Percentiles rank a stretch among this genome's conserved stretches.
Evolutionary conservation across 139 green algal species (phyloP).

Genomic region (Coelastrella sp.): DNA sequence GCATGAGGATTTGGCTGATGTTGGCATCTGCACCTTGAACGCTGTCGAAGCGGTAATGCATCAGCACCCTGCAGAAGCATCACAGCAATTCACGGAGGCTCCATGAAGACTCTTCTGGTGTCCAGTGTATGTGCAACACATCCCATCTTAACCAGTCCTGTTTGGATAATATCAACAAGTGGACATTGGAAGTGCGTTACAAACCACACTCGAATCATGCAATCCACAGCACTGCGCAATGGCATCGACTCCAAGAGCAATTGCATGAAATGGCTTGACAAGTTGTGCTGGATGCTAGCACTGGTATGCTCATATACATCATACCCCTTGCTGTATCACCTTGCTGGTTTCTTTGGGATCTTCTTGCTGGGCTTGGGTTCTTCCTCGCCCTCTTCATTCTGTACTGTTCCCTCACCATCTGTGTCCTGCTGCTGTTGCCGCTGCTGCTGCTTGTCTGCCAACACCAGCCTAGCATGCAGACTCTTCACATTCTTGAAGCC

Average conservation of each 20-base stretch:
- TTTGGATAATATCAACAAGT: too few relatives aligned
- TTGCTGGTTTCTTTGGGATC: neutral
- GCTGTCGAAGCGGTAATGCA: conserved; percentile 48
- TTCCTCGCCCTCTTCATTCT: conserved; percentile 9
- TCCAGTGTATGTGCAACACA: too few relatives aligned
- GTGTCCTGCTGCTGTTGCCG: neutral
- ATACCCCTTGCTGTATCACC: neutral
- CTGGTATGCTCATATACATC: too few relatives aligned
- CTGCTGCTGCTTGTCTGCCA: neutral
- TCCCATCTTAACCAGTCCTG: too few relatives aligned
- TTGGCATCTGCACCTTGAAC: conserved; percentile 46
- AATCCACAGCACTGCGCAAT: too few relatives aligned
- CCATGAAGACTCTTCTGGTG: too few relatives aligned
- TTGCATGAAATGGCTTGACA: too few relatives aligned
- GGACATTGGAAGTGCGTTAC: too few relatives aligned
- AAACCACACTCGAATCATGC: too few relatives aligned
- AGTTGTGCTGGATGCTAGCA: too few relatives aligned
- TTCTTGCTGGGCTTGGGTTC: conserved; percentile 9
- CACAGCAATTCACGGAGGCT: too few relatives aligned
- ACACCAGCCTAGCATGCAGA: conserved; percentile 24
- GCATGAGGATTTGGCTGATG: conserved; percentile 47
- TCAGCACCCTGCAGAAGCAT: conserved; percentile 45
- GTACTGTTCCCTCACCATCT: neutral
- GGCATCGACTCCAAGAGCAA: too few relatives aligned
- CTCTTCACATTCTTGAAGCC: conserved; percentile 49